Base-by-base conservation (phyloP, 1,139 yeast genomes). In the Geotrichum histeridarum region DNA sequence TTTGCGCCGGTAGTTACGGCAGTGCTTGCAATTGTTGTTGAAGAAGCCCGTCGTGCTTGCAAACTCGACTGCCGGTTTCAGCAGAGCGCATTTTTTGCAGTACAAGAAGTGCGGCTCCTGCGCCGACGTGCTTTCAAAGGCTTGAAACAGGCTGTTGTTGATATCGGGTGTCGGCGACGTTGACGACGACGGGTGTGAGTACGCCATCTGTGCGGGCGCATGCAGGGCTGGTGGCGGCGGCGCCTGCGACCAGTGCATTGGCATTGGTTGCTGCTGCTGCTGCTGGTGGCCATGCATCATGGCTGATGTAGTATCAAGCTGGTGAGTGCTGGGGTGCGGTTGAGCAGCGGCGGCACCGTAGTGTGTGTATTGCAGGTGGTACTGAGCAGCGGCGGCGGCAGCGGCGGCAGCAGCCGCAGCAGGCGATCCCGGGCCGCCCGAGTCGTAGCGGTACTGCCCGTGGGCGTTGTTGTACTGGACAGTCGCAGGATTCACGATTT, bases 31-130 rank as follows among this genome's bases (percentile, higher is more conserved):
- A 48, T 54, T 54, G 35, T 54, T 54, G 49, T 54, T 54, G 50
- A 54, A 54, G 31, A 54, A 54, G 7, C 56, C 56, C 8, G 56
- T 54, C 4, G 56, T 54, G 33, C 56, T 54, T 22, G 56, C 56
- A 42, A 54, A 54, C 32, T 54, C 56, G 22, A 54, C 56, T 1
- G 56, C 56, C 9, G 56, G 56, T 36, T 54, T 54, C 22, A 54
- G 50, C 22, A 54, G 48, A 8, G 56, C 56, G 39, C 56, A 54
- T 47, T 54, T 54, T 32, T 54, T 54, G 50, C 56, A 54, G 56
- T 54, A 54, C 12, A 54, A 49, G 27, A 50, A 32, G 22, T 51
- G 54, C 2, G 50, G 54, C 32, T 51, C 50, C 11, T 51, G 45
- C 27, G 42, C 35, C 6, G 53, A 41, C 17, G 37, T 44, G 12